Conservation (phyloP, 495 filamentous ascomycete species). For the Trichoderma orchidacearum region DNA sequence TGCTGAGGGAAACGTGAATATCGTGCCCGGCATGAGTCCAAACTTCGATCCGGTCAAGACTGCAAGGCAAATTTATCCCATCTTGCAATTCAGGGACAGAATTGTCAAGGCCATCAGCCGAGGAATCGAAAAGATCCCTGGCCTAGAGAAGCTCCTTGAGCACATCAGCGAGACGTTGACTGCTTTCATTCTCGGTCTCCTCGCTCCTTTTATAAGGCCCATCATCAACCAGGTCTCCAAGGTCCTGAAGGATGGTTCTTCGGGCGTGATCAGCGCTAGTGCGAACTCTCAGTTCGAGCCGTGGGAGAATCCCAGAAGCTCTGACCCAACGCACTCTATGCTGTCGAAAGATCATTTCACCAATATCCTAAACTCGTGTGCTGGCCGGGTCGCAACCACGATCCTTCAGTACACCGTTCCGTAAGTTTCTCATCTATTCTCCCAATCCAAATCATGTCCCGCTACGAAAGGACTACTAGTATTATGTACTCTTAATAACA, state of each 20-base stretch:
- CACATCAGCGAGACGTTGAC: slow-evolving; percentile 86
- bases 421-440: slow-evolving; percentile 14
- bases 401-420: slow-evolving; percentile 78
- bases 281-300: slow-evolving; percentile 80
- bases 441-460: background rate
- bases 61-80: slow-evolving; percentile 78
- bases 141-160: slow-evolving; percentile 72
- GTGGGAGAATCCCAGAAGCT: slow-evolving; percentile 75
- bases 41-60: slow-evolving; percentile 76
- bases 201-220: slow-evolving; percentile 81
- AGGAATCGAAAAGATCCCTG: slow-evolving; percentile 84
- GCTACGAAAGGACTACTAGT: background rate
- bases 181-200: slow-evolving; percentile 73
- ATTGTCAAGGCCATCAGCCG: slow-evolving; percentile 72
- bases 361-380: slow-evolving; percentile 79
- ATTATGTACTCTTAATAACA: background rate
- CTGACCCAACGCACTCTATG: slow-evolving; percentile 88
- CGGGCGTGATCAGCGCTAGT: slow-evolving; percentile 62
- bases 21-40: slow-evolving; percentile 52
- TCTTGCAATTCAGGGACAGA: slow-evolving; percentile 85
- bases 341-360: slow-evolving; percentile 95
- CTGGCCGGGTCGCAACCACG: slow-evolving; percentile 64
- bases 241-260: slow-evolving; percentile 69
- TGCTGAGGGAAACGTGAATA: slow-evolving; percentile 25
- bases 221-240: slow-evolving; percentile 80